Evolutionary conservation across 1,284 basidiomycete genomes (phyloP), one percentile per base, ranked within the genome.

Genomic region (Puccinia sorghi): DNA sequence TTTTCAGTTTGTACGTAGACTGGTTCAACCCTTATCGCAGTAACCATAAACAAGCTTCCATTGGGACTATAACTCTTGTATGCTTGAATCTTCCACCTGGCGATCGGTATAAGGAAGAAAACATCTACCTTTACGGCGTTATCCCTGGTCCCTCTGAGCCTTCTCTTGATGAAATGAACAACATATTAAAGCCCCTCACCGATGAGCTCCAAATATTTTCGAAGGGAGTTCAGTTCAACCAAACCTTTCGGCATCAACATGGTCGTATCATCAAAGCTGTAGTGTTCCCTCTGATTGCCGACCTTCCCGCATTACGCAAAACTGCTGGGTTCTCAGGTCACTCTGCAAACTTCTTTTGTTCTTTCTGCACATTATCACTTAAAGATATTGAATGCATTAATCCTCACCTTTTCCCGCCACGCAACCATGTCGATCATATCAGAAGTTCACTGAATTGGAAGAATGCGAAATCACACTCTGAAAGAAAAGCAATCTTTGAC

Each of bases 71-170:
- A 22, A 1, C 59, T 27, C 63, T 77, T 1, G 54, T 57, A 39
- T 77, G 64, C 46, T 70, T 69, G 54, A 77, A 69, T 32, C 56
- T 77, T 8, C 66, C 66, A 8, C 66, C 74, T 13, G 32, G 37
- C 8, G 1, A 32, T 22, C 15, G 22, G 20, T 48, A 77, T 59
- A 39, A 54, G 64, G 56, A 54, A 15, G 37, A 57, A 59, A 77
- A 77, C n/a, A 59, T 57, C 13, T 77, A 41, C 37, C 50, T 77
- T 57, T 77, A 41, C 46, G 66, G 74, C 25, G 59, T 77, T 15
- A 77, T 70, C 27, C 74, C 74, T 12, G 74, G 74, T 25, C 74
- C 74, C 9, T 27, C 61, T 12, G 57, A 78, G 54, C 76, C 76
- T 48, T 56, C 46, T 5, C 15, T 71, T 13, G 3, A 48, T 3